These are phyloP conservation scores for Trichophyton rubrum DNA, from an alignment of 2,329 filamentous ascomycete species.

Conservation along the genomic window DNA sequence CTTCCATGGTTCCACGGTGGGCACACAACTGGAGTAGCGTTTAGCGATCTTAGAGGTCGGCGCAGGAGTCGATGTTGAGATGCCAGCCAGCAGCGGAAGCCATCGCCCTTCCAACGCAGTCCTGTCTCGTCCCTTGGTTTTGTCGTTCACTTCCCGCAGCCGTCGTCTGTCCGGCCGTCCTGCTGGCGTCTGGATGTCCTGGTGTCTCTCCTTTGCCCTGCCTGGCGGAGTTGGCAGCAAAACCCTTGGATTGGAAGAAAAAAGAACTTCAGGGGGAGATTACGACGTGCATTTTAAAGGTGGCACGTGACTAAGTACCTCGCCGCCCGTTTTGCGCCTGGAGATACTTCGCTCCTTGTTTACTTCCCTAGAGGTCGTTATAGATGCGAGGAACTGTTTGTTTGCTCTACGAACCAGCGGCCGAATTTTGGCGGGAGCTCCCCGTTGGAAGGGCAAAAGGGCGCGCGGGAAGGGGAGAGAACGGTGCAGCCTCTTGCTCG, in stretches of 20 bases:
- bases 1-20: slow-evolving; percentile 10
- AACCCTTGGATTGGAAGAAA: not conserved
- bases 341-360: not conserved
- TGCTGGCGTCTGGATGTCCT: not conserved
- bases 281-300: not conserved
- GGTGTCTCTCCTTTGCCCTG: not conserved
- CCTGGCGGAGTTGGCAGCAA: too few relatives aligned
- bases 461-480: not conserved
- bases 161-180: too few relatives aligned
- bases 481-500: not conserved
- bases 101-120: not conserved
- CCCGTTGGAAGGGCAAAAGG: not conserved
- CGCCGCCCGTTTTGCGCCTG: not conserved
- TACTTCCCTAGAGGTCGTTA: too few relatives aligned
- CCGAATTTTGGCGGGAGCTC: not conserved
- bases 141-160: not conserved
- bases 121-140: not conserved
- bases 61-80: not conserved
- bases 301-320: not conserved
- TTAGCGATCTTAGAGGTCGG: not conserved
- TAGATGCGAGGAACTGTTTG: not conserved
- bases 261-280: not conserved
- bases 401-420: too few relatives aligned
- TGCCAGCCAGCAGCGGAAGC: not conserved
- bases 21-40: not conserved